A percentile compares a stretch with the other conserved stretches of the same genome.
Conservation (phyloP, 1,139 yeast genomes). For the Yamadazyma sp. region DNA sequence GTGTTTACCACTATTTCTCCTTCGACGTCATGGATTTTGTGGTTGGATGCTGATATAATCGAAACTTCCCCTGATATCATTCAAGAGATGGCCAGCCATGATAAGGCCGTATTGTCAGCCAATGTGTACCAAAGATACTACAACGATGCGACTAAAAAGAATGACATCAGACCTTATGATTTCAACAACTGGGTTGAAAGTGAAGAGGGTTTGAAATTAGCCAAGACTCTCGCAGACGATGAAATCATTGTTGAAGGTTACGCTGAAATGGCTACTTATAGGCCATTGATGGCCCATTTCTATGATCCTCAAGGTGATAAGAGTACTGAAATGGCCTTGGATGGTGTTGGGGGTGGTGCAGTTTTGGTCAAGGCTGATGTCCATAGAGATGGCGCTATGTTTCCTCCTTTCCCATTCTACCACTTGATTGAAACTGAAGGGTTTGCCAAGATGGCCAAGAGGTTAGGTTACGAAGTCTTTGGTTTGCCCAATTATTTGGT, state of each 20-base stretch:
- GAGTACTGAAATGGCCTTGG: constrained; percentile 72
- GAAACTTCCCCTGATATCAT: constrained; percentile 82
- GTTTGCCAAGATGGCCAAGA: constrained; percentile 95
- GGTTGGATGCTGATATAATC: constrained; percentile 93
- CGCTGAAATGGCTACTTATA: constrained; percentile 86
- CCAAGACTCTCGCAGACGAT: constrained; percentile 71
- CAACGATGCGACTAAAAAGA: constrained; percentile 56
- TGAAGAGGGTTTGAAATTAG: constrained; percentile 77
- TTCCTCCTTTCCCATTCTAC: constrained; percentile 96
- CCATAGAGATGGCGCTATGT: constrained; percentile 98
- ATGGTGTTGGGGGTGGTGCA: constrained; percentile 98
- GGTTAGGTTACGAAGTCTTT: constrained; percentile 85
- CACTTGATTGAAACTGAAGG: constrained; percentile 98
- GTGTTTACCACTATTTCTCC: constrained; percentile 89
- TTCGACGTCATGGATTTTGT: constrained; percentile 88
- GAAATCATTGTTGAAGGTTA: constrained; percentile 94
- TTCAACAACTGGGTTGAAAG: constrained; percentile 96
- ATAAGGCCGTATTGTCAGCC: constrained; percentile 85
- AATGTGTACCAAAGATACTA: constrained; percentile 84
- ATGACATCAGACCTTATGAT: constrained; percentile 84
- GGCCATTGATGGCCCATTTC: constrained; percentile 93
- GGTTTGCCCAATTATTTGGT: constrained; percentile 95
- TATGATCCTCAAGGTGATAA: constrained; percentile 65
- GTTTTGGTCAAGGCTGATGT: constrained; percentile 94
- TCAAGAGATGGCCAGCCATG: constrained; percentile 84